These are phyloP conservation scores for Trametes meyenii DNA, from an alignment of 768 basidiomycete genomes.

Conservation along the genomic window DNA sequence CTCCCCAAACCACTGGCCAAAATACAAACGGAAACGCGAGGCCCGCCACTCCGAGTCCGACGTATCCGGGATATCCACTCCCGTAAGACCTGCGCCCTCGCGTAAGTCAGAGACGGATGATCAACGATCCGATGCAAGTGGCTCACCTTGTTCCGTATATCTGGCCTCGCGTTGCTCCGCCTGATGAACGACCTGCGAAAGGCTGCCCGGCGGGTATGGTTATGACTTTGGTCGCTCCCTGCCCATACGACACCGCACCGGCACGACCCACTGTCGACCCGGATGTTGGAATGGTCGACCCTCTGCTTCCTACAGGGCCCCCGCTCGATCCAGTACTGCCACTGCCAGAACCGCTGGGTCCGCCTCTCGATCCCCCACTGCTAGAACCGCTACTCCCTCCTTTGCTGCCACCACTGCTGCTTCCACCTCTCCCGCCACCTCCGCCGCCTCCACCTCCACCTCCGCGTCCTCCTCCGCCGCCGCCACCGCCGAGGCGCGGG, in stretches of 20 bases:
- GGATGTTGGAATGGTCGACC: slow-evolving; percentile 22
- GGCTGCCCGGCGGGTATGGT: slow-evolving; percentile 34
- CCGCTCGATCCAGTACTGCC: slow-evolving; percentile 16
- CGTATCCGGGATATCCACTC: slow-evolving; percentile 61
- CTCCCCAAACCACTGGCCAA: slow-evolving; percentile 64
- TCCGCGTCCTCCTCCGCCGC: no score
- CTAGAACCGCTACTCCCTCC: slow-evolving; percentile 9
- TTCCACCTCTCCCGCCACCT: slow-evolving; percentile 25
- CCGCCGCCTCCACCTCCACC: slow-evolving; percentile 19
- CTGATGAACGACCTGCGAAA: slow-evolving; percentile 44
- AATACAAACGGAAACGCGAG: slow-evolving; percentile 65
- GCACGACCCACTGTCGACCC: slow-evolving; percentile 28
- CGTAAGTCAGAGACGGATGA: background rate
- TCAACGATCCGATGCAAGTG: background rate
- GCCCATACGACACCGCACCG: slow-evolving; percentile 31
- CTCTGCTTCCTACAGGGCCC: slow-evolving; percentile 8
- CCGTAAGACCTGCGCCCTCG: slow-evolving; percentile 50
- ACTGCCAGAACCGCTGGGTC: background rate
- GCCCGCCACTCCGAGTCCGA: slow-evolving; percentile 47
- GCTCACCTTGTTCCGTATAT: slow-evolving; percentile 15
- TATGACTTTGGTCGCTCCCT: slow-evolving; percentile 27
- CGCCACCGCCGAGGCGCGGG: slow-evolving; percentile 24
- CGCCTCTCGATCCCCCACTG: background rate
- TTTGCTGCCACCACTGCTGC: slow-evolving; percentile 20
- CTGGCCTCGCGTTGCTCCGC: slow-evolving; percentile 50